phyloP scores from a whole-genome alignment of 352 stramenopile species.

The Pythium periplocum region DNA sequence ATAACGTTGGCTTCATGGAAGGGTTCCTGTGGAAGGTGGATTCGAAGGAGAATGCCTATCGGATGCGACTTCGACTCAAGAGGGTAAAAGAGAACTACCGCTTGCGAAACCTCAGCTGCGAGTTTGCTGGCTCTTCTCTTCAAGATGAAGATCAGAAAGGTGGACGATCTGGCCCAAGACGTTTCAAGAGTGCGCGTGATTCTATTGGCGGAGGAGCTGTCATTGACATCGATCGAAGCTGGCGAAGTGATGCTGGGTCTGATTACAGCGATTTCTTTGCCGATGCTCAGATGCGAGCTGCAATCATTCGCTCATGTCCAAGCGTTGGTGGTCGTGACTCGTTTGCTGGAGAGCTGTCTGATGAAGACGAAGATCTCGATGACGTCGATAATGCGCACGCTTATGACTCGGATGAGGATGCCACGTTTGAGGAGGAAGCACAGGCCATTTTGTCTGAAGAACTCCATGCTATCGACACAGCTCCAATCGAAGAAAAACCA shows the following conservation, averaged over 20 bases:
- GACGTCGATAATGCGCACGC: conserved; percentile 14
- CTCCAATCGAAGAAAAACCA: no score
- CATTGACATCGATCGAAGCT: conserved; percentile 45
- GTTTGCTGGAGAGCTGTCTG: conserved; percentile 27
- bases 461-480: no score
- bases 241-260: conserved; percentile 65
- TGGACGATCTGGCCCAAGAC: conserved; percentile 7
- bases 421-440: no score
- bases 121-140: conserved; percentile 39
- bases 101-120: conserved; percentile 58
- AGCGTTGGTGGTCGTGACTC: conserved; percentile 49
- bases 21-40: conserved; percentile 56
- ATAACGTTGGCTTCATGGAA: conserved; percentile 6
- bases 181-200: conserved; percentile 18
- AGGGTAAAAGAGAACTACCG: conserved; percentile 57
- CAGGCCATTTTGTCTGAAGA: no score
- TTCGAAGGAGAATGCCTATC: conserved; percentile 61
- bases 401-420: no score
- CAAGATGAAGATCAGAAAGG: conserved; percentile 29
- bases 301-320: conserved; percentile 63
- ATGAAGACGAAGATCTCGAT: conserved; percentile 42
- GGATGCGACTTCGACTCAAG: conserved; percentile 74
- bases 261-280: conserved; percentile 77
- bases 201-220: conserved; percentile 22
- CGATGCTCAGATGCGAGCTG: conserved; percentile 74